Percentiles rank a stretch among this genome's conserved stretches.
These are phyloP conservation scores for Vanrija humicola DNA, from an alignment of 1,284 basidiomycete species.

Conservation along the genomic window DNA sequence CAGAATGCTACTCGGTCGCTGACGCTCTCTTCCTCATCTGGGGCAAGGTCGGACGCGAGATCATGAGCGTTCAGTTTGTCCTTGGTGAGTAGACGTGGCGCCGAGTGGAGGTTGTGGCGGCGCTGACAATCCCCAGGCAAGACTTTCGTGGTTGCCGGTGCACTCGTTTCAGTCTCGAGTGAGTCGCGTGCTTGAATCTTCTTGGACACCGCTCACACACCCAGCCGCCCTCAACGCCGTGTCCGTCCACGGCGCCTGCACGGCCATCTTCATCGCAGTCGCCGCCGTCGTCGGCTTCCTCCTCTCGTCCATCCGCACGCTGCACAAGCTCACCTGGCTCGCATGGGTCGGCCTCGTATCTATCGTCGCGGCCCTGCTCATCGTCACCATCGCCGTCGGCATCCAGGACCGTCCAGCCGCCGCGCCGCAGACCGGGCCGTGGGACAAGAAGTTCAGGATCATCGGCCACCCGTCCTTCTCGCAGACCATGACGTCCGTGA, in stretches of 20 bases:
- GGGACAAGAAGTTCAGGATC: slow-evolving; percentile 32
- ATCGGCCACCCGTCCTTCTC: slow-evolving; percentile 27
- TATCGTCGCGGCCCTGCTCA: slow-evolving; percentile 28
- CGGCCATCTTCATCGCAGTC: slow-evolving; percentile 35
- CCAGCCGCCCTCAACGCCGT: slow-evolving; percentile 39
- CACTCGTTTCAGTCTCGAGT: slow-evolving; percentile 18
- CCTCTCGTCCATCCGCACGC: slow-evolving; percentile 34
- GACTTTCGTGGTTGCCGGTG: slow-evolving; percentile 10
- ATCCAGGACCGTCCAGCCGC: slow-evolving; percentile 39
- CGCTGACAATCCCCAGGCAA: slow-evolving; percentile 10
- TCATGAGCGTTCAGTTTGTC: slow-evolving; percentile 8
- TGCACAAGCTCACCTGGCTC: slow-evolving; percentile 34
- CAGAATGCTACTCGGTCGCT: slow-evolving; percentile 22
- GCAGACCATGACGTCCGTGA: slow-evolving; percentile 22
- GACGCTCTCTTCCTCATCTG: slow-evolving; percentile 27
- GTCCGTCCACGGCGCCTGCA: slow-evolving; percentile 35
- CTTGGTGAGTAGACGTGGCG: not conserved
- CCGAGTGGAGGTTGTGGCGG: too few relatives aligned
- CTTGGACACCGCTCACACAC: slow-evolving; percentile 24
- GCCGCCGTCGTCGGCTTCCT: slow-evolving; percentile 28
- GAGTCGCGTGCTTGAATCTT: not conserved
- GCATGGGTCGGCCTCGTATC: slow-evolving; percentile 39
- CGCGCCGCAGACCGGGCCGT: slow-evolving; percentile 36
- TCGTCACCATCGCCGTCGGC: slow-evolving; percentile 40
- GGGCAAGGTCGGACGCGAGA: slow-evolving; percentile 25